These are phyloP conservation scores for Sergeia podlipaevii DNA, from an alignment of 208 protist genomes.

Conservation along the genomic window DNA sequence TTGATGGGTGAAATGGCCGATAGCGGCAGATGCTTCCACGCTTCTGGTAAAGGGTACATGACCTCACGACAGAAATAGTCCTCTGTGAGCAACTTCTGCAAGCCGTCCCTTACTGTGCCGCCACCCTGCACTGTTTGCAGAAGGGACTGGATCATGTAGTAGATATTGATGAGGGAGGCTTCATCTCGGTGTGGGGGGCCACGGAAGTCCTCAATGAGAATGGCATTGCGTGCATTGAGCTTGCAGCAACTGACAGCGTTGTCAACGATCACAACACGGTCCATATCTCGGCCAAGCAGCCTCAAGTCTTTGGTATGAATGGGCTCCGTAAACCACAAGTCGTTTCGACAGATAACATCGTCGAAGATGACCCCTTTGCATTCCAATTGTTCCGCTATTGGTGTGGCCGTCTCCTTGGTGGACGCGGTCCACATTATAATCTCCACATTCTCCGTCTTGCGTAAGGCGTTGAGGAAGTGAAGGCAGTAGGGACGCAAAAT, in stretches of 20 bases:
- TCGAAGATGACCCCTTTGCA: conserved; percentile 76
- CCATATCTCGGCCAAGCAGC: conserved; percentile 88
- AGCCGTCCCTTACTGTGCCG: conserved; percentile 36
- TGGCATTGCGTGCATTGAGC: conserved; percentile 75
- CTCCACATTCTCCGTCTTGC: conserved; percentile 81
- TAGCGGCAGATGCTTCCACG: conserved; percentile 69
- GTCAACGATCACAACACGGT: conserved; percentile 88
- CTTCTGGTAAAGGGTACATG: conserved; percentile 46
- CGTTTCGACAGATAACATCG: conserved; percentile 84
- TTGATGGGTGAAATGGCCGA: conserved; percentile 72
- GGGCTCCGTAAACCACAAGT: conserved; percentile 90
- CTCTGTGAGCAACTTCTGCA: conserved; percentile 45
- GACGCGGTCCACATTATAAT: conserved; percentile 93
- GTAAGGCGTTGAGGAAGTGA: conserved; percentile 83
- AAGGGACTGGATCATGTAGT: conserved; percentile 82
- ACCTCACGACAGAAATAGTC: conserved; percentile 64
- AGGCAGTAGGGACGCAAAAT: conserved; percentile 86
- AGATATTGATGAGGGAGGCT: conserved; percentile 84
- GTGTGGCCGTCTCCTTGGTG: conserved; percentile 82
- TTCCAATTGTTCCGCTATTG: conserved; percentile 82
- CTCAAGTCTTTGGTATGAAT: conserved; percentile 91
- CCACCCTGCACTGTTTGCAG: conserved; percentile 34
- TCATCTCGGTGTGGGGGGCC: conserved; percentile 52
- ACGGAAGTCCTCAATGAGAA: conserved; percentile 89
- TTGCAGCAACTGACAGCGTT: conserved; percentile 92